Evolutionary conservation across 108 stramenopile genomes (phyloP).

Genomic region (Pseudonitzschia multiseries): DNA sequence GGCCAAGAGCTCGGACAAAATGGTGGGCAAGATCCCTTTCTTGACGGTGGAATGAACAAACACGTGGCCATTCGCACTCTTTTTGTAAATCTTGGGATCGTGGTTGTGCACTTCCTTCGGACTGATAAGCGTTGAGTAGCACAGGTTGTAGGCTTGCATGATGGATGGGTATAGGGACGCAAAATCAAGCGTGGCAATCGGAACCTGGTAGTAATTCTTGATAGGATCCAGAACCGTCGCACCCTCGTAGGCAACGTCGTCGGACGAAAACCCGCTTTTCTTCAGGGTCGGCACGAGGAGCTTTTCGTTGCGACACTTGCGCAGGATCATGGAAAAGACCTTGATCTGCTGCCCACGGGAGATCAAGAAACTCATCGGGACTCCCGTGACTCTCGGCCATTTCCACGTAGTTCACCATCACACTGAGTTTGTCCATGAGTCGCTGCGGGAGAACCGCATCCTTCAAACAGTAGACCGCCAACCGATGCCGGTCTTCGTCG

Average conservation of each 20-base stretch:
- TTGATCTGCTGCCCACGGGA: constrained; percentile 99
- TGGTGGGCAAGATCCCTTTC: constrained; percentile 96
- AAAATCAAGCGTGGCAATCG: constrained; percentile 99
- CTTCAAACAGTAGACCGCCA: constrained; percentile 99
- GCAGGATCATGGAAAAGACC: constrained; percentile 97
- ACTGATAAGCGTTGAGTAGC: constrained; percentile 94
- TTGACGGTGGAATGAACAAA: constrained; percentile 91
- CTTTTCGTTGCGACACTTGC: constrained; percentile 89
- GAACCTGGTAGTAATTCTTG: constrained; percentile 96
- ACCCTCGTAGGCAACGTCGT: constrained; percentile 94
- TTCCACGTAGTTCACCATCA: constrained; percentile 98
- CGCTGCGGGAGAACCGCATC: constrained; percentile 94
- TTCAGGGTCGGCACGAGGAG: constrained; percentile 93
- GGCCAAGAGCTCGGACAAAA: constrained; percentile 79
- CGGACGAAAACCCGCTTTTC: constrained; percentile 57
- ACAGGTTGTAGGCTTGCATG: constrained; percentile 99
- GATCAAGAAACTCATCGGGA: constrained; percentile 95
- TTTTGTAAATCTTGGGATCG: constrained; percentile 74
- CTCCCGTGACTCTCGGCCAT: constrained; percentile 99
- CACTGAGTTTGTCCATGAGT: constrained; percentile 97
- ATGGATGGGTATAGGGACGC: constrained; percentile 99
- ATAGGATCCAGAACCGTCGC: constrained; percentile 99
- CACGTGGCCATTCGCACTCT: constrained; percentile 88
- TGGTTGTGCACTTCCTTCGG: constrained; percentile 71
- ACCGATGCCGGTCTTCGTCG: constrained; percentile 96